Evolutionary conservation across 2,329 filamentous ascomycete genomes (phyloP), one percentile per base, ranked within the genome.

Genomic region (Colletotrichum ledebouriae): DNA sequence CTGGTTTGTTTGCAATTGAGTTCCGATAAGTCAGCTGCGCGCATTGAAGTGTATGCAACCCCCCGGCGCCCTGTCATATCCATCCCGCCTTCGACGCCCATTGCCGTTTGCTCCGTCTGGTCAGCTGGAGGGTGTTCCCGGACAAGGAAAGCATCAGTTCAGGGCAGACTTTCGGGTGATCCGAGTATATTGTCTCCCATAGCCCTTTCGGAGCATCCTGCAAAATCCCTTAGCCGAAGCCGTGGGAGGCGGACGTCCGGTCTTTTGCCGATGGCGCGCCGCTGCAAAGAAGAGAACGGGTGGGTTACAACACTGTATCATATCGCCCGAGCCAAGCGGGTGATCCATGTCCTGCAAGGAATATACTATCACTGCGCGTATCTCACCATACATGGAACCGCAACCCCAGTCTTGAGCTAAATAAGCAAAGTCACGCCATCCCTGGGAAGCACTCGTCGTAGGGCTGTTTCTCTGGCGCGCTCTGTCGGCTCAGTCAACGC

Each of bases 391-490:
- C 47, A 55, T 60, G 65, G 60, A 68, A 68, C 65, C 50, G 55
- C 29, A 41, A 47, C 61, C 61, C 47, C 49, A 50, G 50, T 65
- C 65, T 68, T 56, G 55, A 68, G 55, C 37, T 20, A 44, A 39
- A 50, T 13, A 50, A 59, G 49, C 61, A 53, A 44, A 59, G 55
- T 59, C 65, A 68, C 61, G 55, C 49, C 61, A 68, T 68, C 65
- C 65, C 42, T 49, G 65, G 20, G 34, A 42, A 57, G 44, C 53
- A 44, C 37, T 44, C 53, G 33, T 25, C 12, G 37, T 47, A 53
- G 13, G 59, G 59, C 49, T 62, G 59, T 55, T 62, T 3, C 22
- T 22, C 22, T 22, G 22, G 3, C 22, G 22, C 22, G 22, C 22
- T 22, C 22, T 22, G 22, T 4, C 2, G 22, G 22, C 22, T 22